Evolutionary conservation across 2,329 filamentous ascomycete genomes (phyloP), one percentile per base, ranked within the genome.

Genomic region (Incumbomyces delicatus): DNA sequence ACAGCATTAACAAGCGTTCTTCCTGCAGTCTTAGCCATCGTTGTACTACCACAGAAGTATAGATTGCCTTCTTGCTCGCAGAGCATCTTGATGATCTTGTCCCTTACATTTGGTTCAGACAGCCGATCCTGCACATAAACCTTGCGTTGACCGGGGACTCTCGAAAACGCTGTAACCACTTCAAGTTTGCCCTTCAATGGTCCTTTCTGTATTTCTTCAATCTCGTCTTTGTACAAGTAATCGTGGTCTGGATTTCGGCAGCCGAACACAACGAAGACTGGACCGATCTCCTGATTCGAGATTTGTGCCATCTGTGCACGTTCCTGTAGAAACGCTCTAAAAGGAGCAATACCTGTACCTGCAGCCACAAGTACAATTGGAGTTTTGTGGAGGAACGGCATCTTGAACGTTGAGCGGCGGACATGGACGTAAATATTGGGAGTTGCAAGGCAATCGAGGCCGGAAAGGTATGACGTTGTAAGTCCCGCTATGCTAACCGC

Each of bases 51-150:
- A 49, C 66, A 69, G 38, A 68, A 61, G 52, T 69, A 69, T 49
- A 69, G 57, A 34, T 61, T 68, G 5, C 61, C 66, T 6, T 66
- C 62, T 13, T 63, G 54, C 10, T 65, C 60, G 13, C 37, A 39
- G 20, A 70, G 50, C 47, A 69, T 47, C 34, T 55, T 58, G 6
- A 64, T 50, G 3, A 68, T 57, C 11, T 61, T 57, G 0, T 48
- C 47, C 3, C 57, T 54, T 5, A 58, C 32, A 49, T 66, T 59
- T n/a, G 16, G 2, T 30, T 44, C 44, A 0, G 48, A 49, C 14
- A 68, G 59, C 2, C 63, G 55, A 48, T 69, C 63, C 47, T 69
- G 67, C 16, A 70, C 67, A 46, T 69, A 70, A 18, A 40, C 46
- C 12, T 54, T 52, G 11, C 50, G 50, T 8, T 44, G 41, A 2